A percentile compares a stretch with the other conserved stretches of the same genome.
Conservation (phyloP, 768 basidiomycete genomes). For the Tylopilus intermedius region DNA sequence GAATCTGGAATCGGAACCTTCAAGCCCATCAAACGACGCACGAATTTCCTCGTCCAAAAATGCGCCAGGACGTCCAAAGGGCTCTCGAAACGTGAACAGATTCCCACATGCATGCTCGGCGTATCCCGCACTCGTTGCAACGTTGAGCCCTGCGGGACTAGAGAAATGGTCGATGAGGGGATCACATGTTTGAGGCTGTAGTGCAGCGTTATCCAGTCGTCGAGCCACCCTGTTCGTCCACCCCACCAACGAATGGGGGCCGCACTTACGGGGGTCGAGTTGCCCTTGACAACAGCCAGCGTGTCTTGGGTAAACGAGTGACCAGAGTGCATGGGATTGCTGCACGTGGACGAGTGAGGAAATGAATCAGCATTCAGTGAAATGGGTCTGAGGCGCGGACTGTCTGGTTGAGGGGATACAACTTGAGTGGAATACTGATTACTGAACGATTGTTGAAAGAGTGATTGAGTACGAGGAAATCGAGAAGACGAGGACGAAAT, state of each 20-base stretch:
- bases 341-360: not conserved
- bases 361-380: too few relatives aligned
- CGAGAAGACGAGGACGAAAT: not conserved
- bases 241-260: slow-evolving; percentile 20
- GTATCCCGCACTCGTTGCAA: not conserved
- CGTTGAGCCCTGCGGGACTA: not conserved
- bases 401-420: not conserved
- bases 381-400: not conserved
- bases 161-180: not conserved
- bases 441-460: slow-evolving; percentile 15
- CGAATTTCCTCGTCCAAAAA: slow-evolving; percentile 21
- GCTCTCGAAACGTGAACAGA: slow-evolving; percentile 2
- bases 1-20: not conserved
- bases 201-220: not conserved
- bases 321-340: not conserved
- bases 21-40: slow-evolving; percentile 13
- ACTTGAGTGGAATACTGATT: not conserved
- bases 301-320: not conserved
- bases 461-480: slow-evolving; percentile 11
- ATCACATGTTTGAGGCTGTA: not conserved
- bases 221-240: not conserved
- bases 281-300: not conserved
- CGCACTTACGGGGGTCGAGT: not conserved
- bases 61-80: slow-evolving; percentile 2
- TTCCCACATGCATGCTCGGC: not conserved